These are phyloP conservation scores for Boletus vermiculosoides DNA, from an alignment of 768 basidiomycete genomes.

Conservation along the genomic window DNA sequence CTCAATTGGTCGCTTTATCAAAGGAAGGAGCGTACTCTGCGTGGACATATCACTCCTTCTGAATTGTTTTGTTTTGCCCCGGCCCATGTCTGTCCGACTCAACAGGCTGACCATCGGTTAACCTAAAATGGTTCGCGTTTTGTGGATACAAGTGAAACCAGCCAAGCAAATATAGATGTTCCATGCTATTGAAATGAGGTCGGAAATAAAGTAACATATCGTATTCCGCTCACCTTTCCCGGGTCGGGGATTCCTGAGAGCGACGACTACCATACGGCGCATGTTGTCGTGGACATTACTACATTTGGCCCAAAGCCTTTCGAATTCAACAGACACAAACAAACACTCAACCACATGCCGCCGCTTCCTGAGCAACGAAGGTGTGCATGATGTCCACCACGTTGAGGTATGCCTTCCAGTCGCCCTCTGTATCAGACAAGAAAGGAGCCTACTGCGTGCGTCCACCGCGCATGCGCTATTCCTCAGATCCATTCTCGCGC, in stretches of 20 bases:
- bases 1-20: too few relatives aligned
- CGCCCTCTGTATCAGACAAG: too few relatives aligned
- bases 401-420: conserved; percentile 34
- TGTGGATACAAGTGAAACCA: neutral
- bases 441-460: conserved; percentile 66
- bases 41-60: too few relatives aligned
- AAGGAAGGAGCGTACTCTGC: neutral
- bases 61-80: neutral
- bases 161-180: neutral
- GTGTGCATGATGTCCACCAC: neutral
- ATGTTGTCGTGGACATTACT: too few relatives aligned
- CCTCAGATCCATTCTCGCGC: conserved; percentile 10
- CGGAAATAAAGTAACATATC: neutral
- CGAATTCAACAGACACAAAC: too few relatives aligned
- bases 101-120: too few relatives aligned
- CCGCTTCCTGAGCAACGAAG: too few relatives aligned
- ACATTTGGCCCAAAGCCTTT: too few relatives aligned
- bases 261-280: too few relatives aligned
- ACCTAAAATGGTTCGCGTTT: too few relatives aligned
- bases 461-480: conserved; percentile 34
- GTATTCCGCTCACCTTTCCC: too few relatives aligned
- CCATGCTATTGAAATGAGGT: neutral
- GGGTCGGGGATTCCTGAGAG: too few relatives aligned
- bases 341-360: neutral
- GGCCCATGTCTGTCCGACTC: neutral